A percentile compares a stretch with the other conserved stretches of the same genome.
Evolutionary conservation across 192 early-diverging fungal species (phyloP).

Genomic region (Podila epicladia): DNA sequence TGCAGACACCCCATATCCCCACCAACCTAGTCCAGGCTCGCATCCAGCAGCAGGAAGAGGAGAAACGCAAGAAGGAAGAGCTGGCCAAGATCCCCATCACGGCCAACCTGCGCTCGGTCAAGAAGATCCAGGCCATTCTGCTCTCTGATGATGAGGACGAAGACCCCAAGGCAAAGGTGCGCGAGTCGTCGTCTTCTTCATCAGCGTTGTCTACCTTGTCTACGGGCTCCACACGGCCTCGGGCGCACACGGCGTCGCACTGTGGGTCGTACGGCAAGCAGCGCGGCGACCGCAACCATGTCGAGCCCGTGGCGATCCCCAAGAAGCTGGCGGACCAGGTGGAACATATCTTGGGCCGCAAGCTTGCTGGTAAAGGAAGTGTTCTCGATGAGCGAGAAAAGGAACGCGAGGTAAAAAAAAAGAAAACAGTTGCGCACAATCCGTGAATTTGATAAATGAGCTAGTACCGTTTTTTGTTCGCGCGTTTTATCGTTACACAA

Average conservation of each 20-base stretch:
- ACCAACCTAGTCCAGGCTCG: conserved; percentile 41
- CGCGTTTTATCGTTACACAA: background rate
- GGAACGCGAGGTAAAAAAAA: conserved; percentile 37
- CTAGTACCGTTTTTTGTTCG: background rate
- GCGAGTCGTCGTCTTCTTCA: background rate
- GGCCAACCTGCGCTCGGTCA: conserved; percentile 37
- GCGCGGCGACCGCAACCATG: conserved; percentile 39
- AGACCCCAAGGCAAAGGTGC: background rate
- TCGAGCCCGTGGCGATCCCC: conserved; percentile 40
- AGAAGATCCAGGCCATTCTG: conserved; percentile 45
- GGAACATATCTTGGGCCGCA: conserved; percentile 47
- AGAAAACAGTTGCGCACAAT: background rate
- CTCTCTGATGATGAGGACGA: conserved; percentile 42
- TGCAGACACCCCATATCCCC: conserved; percentile 46
- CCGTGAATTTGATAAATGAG: background rate
- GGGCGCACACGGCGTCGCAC: conserved; percentile 1
- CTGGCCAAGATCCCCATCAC: conserved; percentile 50
- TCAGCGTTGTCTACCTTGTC: background rate
- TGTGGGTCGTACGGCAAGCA: conserved; percentile 28
- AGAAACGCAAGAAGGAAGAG: conserved; percentile 27
- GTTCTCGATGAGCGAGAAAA: conserved; percentile 50
- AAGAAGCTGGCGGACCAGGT: conserved; percentile 43
- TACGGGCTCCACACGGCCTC: conserved; percentile 24
- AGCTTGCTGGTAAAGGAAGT: conserved; percentile 49
- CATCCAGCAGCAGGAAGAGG: conserved; percentile 43